These are phyloP conservation scores for Ganoderma sp. DNA, from an alignment of 1,284 basidiomycete genomes.

Conservation along the genomic window DNA sequence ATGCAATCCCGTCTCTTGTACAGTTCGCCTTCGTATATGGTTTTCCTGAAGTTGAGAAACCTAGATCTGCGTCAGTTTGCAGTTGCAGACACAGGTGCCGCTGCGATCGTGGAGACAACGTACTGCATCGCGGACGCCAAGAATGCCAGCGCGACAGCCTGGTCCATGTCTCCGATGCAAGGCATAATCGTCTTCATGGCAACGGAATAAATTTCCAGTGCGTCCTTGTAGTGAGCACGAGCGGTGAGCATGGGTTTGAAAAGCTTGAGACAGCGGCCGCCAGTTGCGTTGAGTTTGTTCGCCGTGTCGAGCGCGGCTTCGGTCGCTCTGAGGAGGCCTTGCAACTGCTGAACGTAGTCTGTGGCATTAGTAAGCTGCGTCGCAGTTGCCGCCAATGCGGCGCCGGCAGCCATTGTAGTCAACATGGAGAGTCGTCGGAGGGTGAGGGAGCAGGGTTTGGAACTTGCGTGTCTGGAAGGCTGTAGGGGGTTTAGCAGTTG, in stretches of 20 bases:
- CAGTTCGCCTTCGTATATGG: not conserved
- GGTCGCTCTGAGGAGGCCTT: not conserved
- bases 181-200: not conserved
- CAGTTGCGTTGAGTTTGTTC: not conserved
- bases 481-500: not conserved
- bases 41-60: not conserved
- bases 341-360: not conserved
- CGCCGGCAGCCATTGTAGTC: not conserved
- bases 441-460: not conserved
- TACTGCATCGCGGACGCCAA: not conserved
- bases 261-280: not conserved
- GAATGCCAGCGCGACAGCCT: not conserved
- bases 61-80: not conserved
- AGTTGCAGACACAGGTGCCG: no score
- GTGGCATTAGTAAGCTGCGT: not conserved
- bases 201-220: not conserved
- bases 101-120: no score
- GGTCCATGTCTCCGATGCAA: not conserved
- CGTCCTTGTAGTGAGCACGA: not conserved
- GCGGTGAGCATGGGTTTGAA: not conserved
- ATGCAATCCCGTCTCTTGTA: no score
- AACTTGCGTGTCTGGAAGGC: no score
- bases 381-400: not conserved
- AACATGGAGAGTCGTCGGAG: not conserved
- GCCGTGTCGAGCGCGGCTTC: constrained; percentile 1